phyloP scores from a whole-genome alignment of 768 basidiomycete genomes.

The Mrakia hoshinonis region DNA sequence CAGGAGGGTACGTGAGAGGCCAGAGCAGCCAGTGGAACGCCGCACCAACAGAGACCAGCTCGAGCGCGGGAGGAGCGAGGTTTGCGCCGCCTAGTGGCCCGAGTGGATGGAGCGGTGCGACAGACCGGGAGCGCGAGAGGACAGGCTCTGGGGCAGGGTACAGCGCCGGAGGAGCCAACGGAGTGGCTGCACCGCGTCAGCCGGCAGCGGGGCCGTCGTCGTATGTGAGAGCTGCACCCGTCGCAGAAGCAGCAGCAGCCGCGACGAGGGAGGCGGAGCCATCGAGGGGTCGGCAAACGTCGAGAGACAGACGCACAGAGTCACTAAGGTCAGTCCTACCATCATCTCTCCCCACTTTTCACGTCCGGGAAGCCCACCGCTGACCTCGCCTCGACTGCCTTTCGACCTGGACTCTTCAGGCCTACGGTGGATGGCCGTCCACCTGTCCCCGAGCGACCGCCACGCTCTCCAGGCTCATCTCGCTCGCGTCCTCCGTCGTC shows the following conservation, averaged over 20 bases:
- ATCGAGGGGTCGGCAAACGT: neutral
- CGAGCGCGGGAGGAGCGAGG: neutral
- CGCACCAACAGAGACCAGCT: neutral
- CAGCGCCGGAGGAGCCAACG: neutral
- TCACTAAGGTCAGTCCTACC: neutral
- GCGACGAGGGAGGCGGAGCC: neutral
- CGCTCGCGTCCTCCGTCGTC: conserved; percentile 1
- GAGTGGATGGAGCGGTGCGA: neutral
- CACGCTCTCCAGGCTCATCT: conserved; percentile 1
- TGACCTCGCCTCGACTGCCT: neutral
- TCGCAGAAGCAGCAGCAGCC: neutral
- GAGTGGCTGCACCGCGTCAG: neutral
- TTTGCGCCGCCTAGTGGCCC: conserved; percentile 8
- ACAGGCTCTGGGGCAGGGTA: neutral
- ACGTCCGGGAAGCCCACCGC: no score
- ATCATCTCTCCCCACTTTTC: no score
- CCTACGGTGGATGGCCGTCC: neutral
- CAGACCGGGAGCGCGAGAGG: neutral
- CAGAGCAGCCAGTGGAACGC: neutral
- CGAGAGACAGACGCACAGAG: neutral
- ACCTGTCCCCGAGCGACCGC: conserved; percentile 1
- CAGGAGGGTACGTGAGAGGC: neutral
- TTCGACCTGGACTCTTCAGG: neutral
- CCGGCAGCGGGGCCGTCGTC: conserved; percentile 6
- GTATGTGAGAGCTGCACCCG: neutral